Evolutionary conservation across 2,329 filamentous ascomycete species (phyloP), one percentile per base, ranked within the genome.

Genomic region (Fusarium sp.): DNA sequence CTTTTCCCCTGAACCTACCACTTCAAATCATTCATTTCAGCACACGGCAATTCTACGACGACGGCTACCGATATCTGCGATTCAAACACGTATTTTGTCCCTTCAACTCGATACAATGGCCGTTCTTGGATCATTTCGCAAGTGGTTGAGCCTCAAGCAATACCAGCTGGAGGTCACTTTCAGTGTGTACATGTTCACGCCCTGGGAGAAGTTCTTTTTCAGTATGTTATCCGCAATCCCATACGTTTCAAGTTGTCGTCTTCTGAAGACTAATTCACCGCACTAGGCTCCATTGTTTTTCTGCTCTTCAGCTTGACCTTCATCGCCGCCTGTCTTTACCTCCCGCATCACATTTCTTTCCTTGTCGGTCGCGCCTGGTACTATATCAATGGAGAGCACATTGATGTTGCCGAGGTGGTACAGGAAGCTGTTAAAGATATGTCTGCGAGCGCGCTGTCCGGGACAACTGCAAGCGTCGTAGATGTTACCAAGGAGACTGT

Each of bases 151-250:
- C 84, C 90, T 95, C 83, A 99, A 99, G 89, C 92, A 95, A 82
- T 98, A 98, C 87, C 96, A 98, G 87, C 95, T 98, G 82, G 96
- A 99, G 86, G 96, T 98, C 82, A 98, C 96, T 18, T 96, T 97
- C 84, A 93, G 93, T 70, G 90, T 98, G 33, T 98, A 99, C 88
- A 98, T 99, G 93, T 92, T 98, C 78, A 98, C 95, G 42, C 93
- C 95, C 3, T 95, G 93, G 59, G 96, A 99, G 87, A 98, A 98
- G 83, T 96, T 98, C 84, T 92, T 98, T 79, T 97, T 98, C 85
- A 98, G 96, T 98, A 89, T 66, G 94, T 84, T 11, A 18, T 26
- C 17, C 47, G 31, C 56, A 48, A 38, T 28, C n/a, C 48, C 38
- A 39, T 42, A 17, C 13, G 5, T 17, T n/a, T 44, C 7, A 36